A percentile compares a stretch with the other conserved stretches of the same genome.
Evolutionary conservation across 2,329 filamentous ascomycete genomes (phyloP).

Genomic region (Alternaria infectoria): DNA sequence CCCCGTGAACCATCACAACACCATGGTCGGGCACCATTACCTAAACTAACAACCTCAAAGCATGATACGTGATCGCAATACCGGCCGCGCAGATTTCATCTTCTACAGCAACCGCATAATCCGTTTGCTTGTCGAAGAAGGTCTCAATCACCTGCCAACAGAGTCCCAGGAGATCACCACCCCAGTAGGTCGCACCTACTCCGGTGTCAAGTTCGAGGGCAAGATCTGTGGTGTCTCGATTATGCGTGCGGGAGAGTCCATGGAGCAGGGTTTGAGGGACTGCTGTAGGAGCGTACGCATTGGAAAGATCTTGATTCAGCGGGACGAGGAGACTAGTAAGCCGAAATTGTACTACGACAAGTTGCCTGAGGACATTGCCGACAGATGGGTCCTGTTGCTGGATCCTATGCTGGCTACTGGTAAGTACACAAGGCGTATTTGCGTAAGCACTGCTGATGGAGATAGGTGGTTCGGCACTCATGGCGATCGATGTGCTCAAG

Average conservation of each 20-base stretch:
- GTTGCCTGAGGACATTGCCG: slow-evolving; percentile 88
- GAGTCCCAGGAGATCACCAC: slow-evolving; percentile 89
- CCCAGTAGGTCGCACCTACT: slow-evolving; percentile 85
- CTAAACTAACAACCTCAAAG: slow-evolving; percentile 55
- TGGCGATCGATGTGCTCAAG: slow-evolving; percentile 94
- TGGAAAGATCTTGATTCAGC: slow-evolving; percentile 96
- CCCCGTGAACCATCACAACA: slow-evolving; percentile 9
- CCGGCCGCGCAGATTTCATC: slow-evolving; percentile 93
- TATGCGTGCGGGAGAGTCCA: slow-evolving; percentile 96
- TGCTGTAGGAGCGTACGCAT: slow-evolving; percentile 98
- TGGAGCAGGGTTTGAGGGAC: slow-evolving; percentile 96
- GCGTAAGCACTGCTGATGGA: slow-evolving; percentile 9
- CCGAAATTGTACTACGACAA: slow-evolving; percentile 98
- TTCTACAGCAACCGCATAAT: slow-evolving; percentile 99
- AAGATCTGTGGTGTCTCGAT: slow-evolving; percentile 99
- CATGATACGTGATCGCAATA: slow-evolving; percentile 93
- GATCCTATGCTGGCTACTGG: slow-evolving; percentile 99
- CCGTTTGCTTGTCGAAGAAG: slow-evolving; percentile 93
- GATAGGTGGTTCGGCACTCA: slow-evolving; percentile 88
- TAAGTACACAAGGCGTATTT: slow-evolving; percentile 49
- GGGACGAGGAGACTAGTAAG: slow-evolving; percentile 91
- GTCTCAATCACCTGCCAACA: slow-evolving; percentile 93
- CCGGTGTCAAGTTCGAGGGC: slow-evolving; percentile 92
- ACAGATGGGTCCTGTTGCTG: slow-evolving; percentile 89
- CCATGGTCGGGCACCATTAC: neutral